Evolutionary conservation across 2,329 filamentous ascomycete species (phyloP).

Genomic region (Diaporthe humulicola): DNA sequence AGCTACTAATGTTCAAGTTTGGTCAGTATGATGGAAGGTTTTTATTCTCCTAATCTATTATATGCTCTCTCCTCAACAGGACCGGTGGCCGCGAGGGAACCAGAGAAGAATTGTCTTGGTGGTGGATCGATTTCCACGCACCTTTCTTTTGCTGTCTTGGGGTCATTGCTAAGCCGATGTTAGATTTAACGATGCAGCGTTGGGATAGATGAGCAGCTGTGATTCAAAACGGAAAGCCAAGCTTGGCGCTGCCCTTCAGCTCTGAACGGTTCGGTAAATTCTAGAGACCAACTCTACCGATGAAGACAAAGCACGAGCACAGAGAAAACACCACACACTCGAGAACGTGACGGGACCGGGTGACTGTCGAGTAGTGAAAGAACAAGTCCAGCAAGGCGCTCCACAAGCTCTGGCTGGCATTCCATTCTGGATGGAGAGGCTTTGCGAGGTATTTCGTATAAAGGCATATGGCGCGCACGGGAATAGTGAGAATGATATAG

Average conservation of each 20-base stretch:
- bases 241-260: neutral
- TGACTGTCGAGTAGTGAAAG: neutral
- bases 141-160: neutral
- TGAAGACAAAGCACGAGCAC: neutral
- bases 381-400: conserved; percentile 10
- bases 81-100: neutral
- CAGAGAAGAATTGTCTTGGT: neutral
- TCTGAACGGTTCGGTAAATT: neutral
- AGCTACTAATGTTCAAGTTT: neutral
- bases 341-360: neutral
- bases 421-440: neutral
- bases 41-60: neutral
- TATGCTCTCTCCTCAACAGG: neutral
- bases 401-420: neutral
- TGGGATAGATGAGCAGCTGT: too few species aligned
- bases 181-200: neutral
- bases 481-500: neutral
- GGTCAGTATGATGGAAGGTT: neutral
- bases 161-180: neutral
- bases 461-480: neutral
- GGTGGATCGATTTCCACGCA: neutral
- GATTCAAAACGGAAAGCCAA: neutral
- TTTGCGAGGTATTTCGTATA: neutral
- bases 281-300: neutral
- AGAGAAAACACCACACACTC: neutral